Base-by-base conservation (phyloP, 495 filamentous ascomycete genomes). In the Friedmanniomyces endolithicus region DNA sequence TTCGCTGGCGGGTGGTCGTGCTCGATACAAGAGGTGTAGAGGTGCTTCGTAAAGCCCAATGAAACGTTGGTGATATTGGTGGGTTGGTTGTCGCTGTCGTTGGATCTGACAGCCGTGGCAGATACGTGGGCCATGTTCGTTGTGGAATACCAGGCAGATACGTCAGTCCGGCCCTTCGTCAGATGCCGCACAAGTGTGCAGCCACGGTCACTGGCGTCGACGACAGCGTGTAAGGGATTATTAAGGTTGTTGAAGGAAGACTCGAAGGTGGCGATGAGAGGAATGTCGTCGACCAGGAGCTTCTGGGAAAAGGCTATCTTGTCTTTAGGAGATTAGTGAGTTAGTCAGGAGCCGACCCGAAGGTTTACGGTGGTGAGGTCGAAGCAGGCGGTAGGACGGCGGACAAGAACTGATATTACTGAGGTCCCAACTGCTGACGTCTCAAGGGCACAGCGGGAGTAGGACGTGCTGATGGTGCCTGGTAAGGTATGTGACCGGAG, bases 21-120 rank as follows among this genome's bases (percentile, higher is more conserved):
- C 22, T 60, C 46, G 39, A 6, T 24, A 31, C 46, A 60, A 16
- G 57, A 55, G 27, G 57, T 56, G 25, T 60, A 56, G 1, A 39
- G 14, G 6, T 45, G 53, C 24, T 43, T 34, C 57, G 50, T 60
- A 16, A 33, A 41, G 35, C 46, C 53, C 6, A 23, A 19, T 2
- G 37, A 45, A 29, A 37, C 19, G 41, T 54, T 47, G 22, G 50
- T 52, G 24, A 43, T 27, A 22, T 17, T 43, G 22, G 4, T 6
- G 24, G 20, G 44, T 11, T 52, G 23, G 33, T 25, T 43, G 7
- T 41, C 37, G 6, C 11, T 11, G 20, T 52, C 50, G 17, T 11
- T 41, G 11, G 50, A 52, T 11, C 37, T 12, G 11, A 52, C 50
- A 12, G 50, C 50, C 2, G 35, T 19, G 37, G 37, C 44, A 14